Evolutionary conservation across 1,139 yeast species (phyloP).

Genomic region (Pichia cactophila): DNA sequence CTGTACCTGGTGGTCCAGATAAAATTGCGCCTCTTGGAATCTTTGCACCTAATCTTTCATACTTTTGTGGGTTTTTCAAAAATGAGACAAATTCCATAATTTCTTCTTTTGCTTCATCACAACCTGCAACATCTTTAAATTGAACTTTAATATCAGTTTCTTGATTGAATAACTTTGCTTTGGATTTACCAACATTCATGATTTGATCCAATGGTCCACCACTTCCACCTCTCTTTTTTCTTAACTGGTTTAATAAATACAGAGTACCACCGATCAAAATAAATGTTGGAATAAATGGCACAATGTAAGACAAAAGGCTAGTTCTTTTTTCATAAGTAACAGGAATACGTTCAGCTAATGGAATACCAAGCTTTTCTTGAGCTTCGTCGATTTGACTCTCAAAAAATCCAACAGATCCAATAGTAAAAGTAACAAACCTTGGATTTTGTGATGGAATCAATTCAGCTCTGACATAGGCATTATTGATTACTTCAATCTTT

Average conservation of each 20-base stretch:
- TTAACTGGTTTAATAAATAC: constrained; percentile 43
- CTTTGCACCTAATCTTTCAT: constrained; percentile 72
- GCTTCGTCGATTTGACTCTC: constrained; percentile 74
- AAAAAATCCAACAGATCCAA: constrained; percentile 89
- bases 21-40: constrained; percentile 79
- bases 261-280: constrained; percentile 80
- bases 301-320: constrained; percentile 49
- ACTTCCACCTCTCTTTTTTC: constrained; percentile 32
- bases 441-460: constrained; percentile 42
- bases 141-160: constrained; percentile 65
- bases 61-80: constrained; percentile 64
- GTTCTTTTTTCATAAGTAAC: constrained; percentile 73
- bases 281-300: constrained; percentile 79
- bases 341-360: constrained; percentile 65
- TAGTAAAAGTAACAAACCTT: constrained; percentile 51
- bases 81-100: constrained; percentile 80
- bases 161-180: constrained; percentile 63
- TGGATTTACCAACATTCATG: constrained; percentile 74
- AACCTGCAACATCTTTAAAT: constrained; percentile 77
- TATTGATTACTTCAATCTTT: constrained; percentile 68
- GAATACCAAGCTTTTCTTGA: constrained; percentile 61
- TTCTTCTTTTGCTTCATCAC: constrained; percentile 77
- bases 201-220: constrained; percentile 59
- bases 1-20: constrained; percentile 85
- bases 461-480: constrained; percentile 71